These are phyloP conservation scores for Trichoderma erinaceum DNA, from an alignment of 495 filamentous ascomycete species.

Conservation along the genomic window DNA sequence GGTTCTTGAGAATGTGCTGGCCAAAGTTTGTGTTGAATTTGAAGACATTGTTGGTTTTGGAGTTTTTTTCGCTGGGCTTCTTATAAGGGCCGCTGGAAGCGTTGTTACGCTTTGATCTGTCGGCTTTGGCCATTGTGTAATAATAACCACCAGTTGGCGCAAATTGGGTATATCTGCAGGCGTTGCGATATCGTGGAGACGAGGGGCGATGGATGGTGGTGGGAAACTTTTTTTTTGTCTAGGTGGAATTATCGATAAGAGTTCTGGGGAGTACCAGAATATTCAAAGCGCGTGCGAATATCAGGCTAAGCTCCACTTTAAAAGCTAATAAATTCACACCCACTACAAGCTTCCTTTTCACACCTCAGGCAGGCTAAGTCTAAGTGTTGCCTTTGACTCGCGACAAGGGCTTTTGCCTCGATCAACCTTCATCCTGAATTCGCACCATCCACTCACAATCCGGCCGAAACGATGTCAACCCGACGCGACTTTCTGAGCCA, in stretches of 20 bases:
- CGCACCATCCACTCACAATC: not conserved
- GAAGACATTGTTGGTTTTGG: constrained; percentile 75
- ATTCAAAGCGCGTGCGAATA: not conserved
- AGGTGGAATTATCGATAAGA: constrained; percentile 16
- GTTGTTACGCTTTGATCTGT: constrained; percentile 53
- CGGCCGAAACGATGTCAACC: constrained; percentile 54
- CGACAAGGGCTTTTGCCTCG: not conserved
- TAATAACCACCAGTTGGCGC: not conserved
- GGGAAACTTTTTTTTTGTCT: constrained; percentile 4
- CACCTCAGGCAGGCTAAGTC: not conserved
- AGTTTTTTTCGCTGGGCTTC: constrained; percentile 33
- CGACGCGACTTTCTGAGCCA: constrained; percentile 89
- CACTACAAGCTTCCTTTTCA: not conserved
- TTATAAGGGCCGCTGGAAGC: constrained; percentile 52
- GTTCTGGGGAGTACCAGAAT: not conserved
- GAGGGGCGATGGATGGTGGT: constrained; percentile 3
- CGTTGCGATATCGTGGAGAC: constrained; percentile 4
- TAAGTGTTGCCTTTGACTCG: constrained; percentile 7
- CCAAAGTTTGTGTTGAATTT: constrained; percentile 52
- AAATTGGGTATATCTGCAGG: not conserved
- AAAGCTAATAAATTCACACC: not conserved
- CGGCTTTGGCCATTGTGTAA: constrained; percentile 53
- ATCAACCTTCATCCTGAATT: not conserved
- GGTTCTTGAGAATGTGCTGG: constrained; percentile 95
- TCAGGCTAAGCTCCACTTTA: not conserved